A percentile compares a stretch with the other conserved stretches of the same genome.
Conservation (phyloP, 108 stramenopile genomes). For the Skeletonema grethae region DNA sequence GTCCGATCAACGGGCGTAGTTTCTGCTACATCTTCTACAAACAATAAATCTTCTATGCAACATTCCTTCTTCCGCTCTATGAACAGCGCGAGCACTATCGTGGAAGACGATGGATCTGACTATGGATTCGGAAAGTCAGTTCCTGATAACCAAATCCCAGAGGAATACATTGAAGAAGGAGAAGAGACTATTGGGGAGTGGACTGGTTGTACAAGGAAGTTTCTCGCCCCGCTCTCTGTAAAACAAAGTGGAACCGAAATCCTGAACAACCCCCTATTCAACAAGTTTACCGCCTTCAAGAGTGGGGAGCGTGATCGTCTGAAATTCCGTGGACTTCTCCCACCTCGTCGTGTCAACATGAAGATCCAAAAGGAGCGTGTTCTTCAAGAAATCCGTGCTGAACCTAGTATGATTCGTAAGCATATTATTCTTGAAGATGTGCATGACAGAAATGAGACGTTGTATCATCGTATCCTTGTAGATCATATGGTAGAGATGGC, state of each 20-base stretch:
- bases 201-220: not conserved
- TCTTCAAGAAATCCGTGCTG: conserved; percentile 59
- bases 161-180: conserved; percentile 4
- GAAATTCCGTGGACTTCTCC: conserved; percentile 84
- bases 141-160: not conserved
- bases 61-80: not conserved
- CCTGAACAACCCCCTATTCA: conserved; percentile 73
- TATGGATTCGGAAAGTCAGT: not conserved
- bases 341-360: conserved; percentile 69
- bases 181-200: not conserved
- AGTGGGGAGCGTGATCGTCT: conserved; percentile 89
- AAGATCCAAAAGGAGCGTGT: conserved; percentile 71
- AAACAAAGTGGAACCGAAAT: conserved; percentile 19
- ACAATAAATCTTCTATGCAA: not conserved
- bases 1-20: not conserved
- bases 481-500: conserved; percentile 96
- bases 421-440: conserved; percentile 90
- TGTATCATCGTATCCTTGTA: conserved; percentile 94
- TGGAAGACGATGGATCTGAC: conserved; percentile 1
- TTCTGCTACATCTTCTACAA: not conserved
- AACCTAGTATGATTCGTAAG: conserved; percentile 86
- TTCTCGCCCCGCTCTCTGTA: not conserved
- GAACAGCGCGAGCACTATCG: conserved; percentile 1
- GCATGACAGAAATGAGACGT: conserved; percentile 96
- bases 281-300: conserved; percentile 90